phyloP scores from a whole-genome alignment of 805 yeast species.

The Naumovozyma baii region DNA sequence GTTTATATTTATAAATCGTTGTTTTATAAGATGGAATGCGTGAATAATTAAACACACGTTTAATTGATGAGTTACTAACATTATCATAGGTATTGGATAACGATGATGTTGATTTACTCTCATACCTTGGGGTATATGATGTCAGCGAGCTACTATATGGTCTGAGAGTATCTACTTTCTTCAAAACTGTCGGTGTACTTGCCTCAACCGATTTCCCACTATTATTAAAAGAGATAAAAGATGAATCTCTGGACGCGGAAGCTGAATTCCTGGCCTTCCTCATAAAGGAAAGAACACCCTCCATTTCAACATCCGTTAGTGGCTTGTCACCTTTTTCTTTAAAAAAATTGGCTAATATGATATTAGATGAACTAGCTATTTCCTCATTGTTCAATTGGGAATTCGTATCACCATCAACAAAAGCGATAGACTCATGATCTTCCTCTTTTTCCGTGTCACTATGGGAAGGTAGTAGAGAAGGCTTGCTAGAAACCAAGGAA shows the following conservation, averaged over 20 bases:
- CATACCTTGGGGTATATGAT: slow-evolving; percentile 30
- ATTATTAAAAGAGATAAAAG: background rate
- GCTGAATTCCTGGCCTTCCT: slow-evolving; percentile 23
- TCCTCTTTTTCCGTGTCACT: too few species aligned
- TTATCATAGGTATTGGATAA: background rate
- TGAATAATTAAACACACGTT: slow-evolving; percentile 32
- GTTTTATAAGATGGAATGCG: slow-evolving; percentile 33
- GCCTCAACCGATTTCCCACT: slow-evolving; percentile 1
- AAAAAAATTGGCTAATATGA: slow-evolving; percentile 56
- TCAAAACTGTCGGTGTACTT: background rate
- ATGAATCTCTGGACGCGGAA: slow-evolving; percentile 3
- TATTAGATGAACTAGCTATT: background rate
- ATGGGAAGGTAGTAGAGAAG: too few species aligned
- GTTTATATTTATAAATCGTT: slow-evolving; percentile 24
- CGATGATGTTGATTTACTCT: slow-evolving; percentile 3
- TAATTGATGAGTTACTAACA: slow-evolving; percentile 13
- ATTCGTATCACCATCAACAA: too few species aligned
- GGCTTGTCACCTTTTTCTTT: slow-evolving; percentile 67
- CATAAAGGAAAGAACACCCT: slow-evolving; percentile 64
- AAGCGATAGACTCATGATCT: too few species aligned
- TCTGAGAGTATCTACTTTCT: background rate
- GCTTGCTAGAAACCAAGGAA: background rate
- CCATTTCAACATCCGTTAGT: slow-evolving; percentile 62
- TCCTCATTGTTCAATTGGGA: too few species aligned
- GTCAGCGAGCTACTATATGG: slow-evolving; percentile 6